Percentiles rank a stretch among this genome's conserved stretches.
These are phyloP conservation scores for Botrytis fabae DNA, from an alignment of 2,329 filamentous ascomycete genomes.

Conservation along the genomic window DNA sequence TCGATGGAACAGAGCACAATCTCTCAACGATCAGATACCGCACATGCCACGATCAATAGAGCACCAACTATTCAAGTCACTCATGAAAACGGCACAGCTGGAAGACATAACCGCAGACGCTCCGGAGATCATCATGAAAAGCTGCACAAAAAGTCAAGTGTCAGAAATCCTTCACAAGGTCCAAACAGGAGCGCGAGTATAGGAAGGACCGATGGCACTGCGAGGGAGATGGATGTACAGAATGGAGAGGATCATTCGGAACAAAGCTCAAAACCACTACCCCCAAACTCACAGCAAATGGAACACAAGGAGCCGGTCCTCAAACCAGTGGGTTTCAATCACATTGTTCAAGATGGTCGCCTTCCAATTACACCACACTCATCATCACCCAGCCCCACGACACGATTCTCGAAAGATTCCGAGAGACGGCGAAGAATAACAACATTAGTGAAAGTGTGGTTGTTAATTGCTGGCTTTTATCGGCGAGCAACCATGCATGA, in stretches of 20 bases:
- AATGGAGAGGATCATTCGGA: conserved; percentile 39
- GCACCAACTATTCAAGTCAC: conserved; percentile 77
- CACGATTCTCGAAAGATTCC: conserved; percentile 55
- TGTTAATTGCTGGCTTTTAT: conserved; percentile 87
- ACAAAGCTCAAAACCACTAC: conserved; percentile 27
- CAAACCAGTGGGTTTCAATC: conserved; percentile 25
- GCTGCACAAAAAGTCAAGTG: conserved; percentile 42
- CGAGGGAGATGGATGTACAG: conserved; percentile 38
- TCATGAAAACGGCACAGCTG: conserved; percentile 54
- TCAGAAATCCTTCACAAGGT: conserved; percentile 41
- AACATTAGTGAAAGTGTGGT: conserved; percentile 77
- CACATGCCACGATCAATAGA: conserved; percentile 33
- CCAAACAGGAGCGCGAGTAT: conserved; percentile 53
- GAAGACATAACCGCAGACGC: conserved; percentile 38
- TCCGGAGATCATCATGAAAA: conserved; percentile 39
- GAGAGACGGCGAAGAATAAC: conserved; percentile 51
- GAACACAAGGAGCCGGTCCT: conserved; percentile 33
- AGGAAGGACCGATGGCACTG: conserved; percentile 45
- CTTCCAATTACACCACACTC: conserved; percentile 28
- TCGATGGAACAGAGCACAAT: conserved; percentile 40
- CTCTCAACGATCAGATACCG: conserved; percentile 37
- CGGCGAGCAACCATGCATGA: conserved; percentile 76
- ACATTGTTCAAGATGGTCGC: conserved; percentile 29
- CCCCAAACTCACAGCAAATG: conserved; percentile 36
- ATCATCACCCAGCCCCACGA: conserved; percentile 34